These are phyloP conservation scores for Blumeria hordei DNA, from an alignment of 2,329 filamentous ascomycete genomes.

Conservation along the genomic window DNA sequence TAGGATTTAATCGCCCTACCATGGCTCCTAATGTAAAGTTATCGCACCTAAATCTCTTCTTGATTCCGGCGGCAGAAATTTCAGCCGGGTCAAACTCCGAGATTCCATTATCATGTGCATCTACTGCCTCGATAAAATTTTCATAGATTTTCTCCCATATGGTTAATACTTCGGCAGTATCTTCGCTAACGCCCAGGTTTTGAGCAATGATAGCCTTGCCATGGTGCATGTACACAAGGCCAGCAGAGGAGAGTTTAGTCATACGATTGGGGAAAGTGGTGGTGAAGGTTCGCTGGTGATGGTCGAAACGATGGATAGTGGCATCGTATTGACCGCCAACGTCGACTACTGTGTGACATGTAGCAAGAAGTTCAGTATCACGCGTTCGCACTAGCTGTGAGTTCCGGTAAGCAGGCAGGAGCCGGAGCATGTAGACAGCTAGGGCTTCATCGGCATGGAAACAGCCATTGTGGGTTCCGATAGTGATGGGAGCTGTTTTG, in stretches of 20 bases:
- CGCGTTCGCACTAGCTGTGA: constrained; percentile 66
- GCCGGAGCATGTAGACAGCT: constrained; percentile 83
- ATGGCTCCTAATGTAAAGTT: constrained; percentile 68
- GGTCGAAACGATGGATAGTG: constrained; percentile 59
- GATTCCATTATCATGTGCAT: constrained; percentile 95
- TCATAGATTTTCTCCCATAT: constrained; percentile 79
- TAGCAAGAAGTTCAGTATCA: constrained; percentile 51
- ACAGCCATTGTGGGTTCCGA: constrained; percentile 83
- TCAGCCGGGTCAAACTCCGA: constrained; percentile 51
- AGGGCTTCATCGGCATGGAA: constrained; percentile 98
- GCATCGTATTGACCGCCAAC: constrained; percentile 90
- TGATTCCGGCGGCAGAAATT: constrained; percentile 43
- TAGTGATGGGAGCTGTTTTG: constrained; percentile 38
- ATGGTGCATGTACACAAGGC: constrained; percentile 89
- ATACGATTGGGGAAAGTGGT: constrained; percentile 60
- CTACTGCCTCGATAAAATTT: constrained; percentile 83
- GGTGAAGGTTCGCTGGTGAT: constrained; percentile 82
- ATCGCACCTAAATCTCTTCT: constrained; percentile 64
- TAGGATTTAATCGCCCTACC: constrained; percentile 56
- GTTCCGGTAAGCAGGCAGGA: constrained; percentile 55
- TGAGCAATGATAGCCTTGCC: constrained; percentile 60
- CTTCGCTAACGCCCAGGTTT: constrained; percentile 33
- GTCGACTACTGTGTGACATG: constrained; percentile 88
- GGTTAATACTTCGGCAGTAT: constrained; percentile 42
- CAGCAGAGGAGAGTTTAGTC: constrained; percentile 85